These are phyloP conservation scores for Fusarium sp. DNA, from an alignment of 2,329 filamentous ascomycete species.

Conservation along the genomic window DNA sequence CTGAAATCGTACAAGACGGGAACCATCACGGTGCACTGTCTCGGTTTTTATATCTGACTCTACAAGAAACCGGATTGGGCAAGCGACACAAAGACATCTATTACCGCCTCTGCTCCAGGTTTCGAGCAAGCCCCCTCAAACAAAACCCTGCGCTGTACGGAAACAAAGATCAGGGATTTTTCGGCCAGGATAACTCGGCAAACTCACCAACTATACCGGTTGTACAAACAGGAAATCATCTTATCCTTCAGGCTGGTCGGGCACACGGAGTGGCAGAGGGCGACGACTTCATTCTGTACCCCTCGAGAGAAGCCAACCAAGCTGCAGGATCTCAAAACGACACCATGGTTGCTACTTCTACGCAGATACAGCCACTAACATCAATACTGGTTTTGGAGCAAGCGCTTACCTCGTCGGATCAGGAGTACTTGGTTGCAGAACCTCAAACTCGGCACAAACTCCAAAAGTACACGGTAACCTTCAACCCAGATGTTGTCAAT, in stretches of 20 bases:
- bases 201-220: neutral
- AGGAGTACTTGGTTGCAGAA: neutral
- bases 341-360: neutral
- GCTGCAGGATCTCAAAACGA: neutral
- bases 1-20: neutral
- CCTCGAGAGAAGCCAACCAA: neutral
- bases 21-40: conserved; percentile 2
- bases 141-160: conserved; percentile 19
- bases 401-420: neutral
- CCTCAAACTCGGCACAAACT: neutral
- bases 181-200: neutral
- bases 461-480: neutral
- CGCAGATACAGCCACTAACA: neutral
- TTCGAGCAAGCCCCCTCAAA: neutral
- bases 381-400: neutral
- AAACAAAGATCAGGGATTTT: conserved; percentile 28
- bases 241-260: conserved; percentile 9
- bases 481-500: neutral
- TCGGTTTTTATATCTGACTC: neutral
- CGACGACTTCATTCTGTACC: conserved; percentile 16
- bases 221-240: neutral
- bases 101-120: neutral
- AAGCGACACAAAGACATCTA: conserved; percentile 10
- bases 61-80: neutral
- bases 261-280: conserved; percentile 14